A percentile compares a stretch with the other conserved stretches of the same genome.
Evolutionary conservation across 148 eudicot genomes (phyloP).

Genomic region (Rhododendron ferrugineum): DNA sequence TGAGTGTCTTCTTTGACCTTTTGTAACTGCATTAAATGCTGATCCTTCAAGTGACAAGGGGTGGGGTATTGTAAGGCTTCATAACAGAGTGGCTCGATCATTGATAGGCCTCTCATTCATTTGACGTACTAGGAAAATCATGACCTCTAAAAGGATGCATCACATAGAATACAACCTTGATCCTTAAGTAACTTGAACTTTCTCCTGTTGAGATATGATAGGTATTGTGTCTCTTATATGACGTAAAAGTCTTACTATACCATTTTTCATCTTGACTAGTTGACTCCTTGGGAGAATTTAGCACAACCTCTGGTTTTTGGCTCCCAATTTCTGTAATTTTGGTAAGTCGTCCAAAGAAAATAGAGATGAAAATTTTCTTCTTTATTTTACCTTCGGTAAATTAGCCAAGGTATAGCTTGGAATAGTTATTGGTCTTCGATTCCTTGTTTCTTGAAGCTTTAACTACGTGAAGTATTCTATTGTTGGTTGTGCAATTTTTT

Average conservation of each 20-base stretch:
- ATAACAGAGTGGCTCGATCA: neutral
- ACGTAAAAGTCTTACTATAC: neutral
- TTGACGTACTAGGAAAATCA: neutral
- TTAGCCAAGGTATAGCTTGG: neutral
- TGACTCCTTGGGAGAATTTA: neutral
- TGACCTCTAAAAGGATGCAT: neutral
- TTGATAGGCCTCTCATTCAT: neutral
- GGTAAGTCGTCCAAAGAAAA: neutral
- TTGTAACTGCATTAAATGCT: neutral
- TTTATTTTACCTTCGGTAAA: neutral
- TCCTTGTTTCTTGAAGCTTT: slow-evolving; percentile 1
- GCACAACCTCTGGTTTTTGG: neutral
- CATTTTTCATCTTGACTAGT: neutral
- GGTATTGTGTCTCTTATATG: neutral
- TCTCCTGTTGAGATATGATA: neutral
- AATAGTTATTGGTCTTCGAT: neutral
- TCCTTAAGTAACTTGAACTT: neutral
- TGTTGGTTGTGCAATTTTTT: neutral
- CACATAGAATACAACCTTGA: neutral
- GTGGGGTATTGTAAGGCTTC: neutral
- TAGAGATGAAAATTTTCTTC: neutral
- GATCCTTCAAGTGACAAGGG: neutral
- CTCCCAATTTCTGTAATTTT: neutral
- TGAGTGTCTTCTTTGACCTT: neutral
- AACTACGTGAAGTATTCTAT: neutral